Base-by-base conservation (phyloP, 805 yeast genomes). In the Hanseniaspora guilliermondii region DNA sequence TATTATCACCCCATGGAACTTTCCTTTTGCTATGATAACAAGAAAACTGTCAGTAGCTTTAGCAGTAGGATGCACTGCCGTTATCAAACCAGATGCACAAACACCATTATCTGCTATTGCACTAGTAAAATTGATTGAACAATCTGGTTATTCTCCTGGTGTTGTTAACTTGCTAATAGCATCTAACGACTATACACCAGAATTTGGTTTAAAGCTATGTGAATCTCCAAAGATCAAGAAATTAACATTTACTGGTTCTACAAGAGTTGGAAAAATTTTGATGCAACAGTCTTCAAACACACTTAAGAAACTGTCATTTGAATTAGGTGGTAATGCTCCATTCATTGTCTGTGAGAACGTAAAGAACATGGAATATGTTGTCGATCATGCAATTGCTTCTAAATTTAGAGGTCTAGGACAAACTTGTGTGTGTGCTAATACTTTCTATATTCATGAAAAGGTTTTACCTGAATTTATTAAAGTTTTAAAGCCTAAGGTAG, bases 241-340 rank as follows among this genome's bases (percentile, higher is more conserved):
- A 63, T 68, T 80, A 53, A 74, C 83, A 12, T 80, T 80, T 63
- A 80, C 85, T 2, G 85, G 85, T 3, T 80, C 85, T 1, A 80
- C 85, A 1, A 69, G 69, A 17, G 82, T 79, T 22, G 85, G 85
- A 22, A 78, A 78, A 62, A 67, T 79, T 47, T 65, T 80, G 58
- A 78, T 79, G 80, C 66, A 72, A 53, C 83, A 78, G 59, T 72
- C 78, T 7, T 69, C 85, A 0, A 69, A 75, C 12, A 77, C 83
- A 2, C 66, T 80, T 64, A 80, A 80, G 64, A 79, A 80, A 61
- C 64, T 80, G 52, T 76, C 83, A 0, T 69, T 80, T 65, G 86
- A 80, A 65, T 66, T 80, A 58, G 86, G 86, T 52, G 85, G 86
- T 21, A 81, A 80, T 64, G 83, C 84, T 8, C 84, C 85, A 30